Percentiles rank a stretch among this genome's conserved stretches.
Evolutionary conservation across 108 stramenopile species (phyloP).

Genomic region (Schizochytrium sp.): DNA sequence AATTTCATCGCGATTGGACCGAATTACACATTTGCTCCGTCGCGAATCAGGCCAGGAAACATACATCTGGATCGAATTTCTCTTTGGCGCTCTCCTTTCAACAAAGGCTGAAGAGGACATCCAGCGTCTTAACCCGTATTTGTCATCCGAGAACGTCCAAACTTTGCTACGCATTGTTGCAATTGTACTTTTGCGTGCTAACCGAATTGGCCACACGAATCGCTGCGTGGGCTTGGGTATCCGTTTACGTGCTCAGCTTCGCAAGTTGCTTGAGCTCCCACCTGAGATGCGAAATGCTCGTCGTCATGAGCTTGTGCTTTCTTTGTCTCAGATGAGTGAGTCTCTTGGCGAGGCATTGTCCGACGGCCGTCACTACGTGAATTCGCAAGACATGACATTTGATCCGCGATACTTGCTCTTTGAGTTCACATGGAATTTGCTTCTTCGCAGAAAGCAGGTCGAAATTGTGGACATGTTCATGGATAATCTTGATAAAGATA

Average conservation of each 20-base stretch:
- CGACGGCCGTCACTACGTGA: slow-evolving; percentile 63
- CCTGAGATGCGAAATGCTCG: slow-evolving; percentile 18
- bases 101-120: slow-evolving; percentile 64
- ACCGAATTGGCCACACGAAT: slow-evolving; percentile 66
- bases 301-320: slow-evolving; percentile 38
- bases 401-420: slow-evolving; percentile 70
- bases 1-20: background rate
- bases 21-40: slow-evolving; percentile 19
- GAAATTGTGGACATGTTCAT: slow-evolving; percentile 58
- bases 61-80: slow-evolving; percentile 61
- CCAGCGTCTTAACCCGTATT: slow-evolving; percentile 61
- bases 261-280: background rate
- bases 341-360: slow-evolving; percentile 60
- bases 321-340: slow-evolving; percentile 62
- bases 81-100: slow-evolving; percentile 65
- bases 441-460: slow-evolving; percentile 67
- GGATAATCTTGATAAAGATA: background rate
- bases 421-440: slow-evolving; percentile 64
- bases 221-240: slow-evolving; percentile 64
- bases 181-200: slow-evolving; percentile 61
- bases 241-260: slow-evolving; percentile 47
- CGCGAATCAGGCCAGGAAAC: slow-evolving; percentile 63
- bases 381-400: background rate
- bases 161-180: slow-evolving; percentile 24
- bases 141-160: slow-evolving; percentile 15